Evolutionary conservation across 345 rosid species (phyloP), one percentile per base, ranked within the genome.

Genomic region (Limnanthes douglasii): DNA sequence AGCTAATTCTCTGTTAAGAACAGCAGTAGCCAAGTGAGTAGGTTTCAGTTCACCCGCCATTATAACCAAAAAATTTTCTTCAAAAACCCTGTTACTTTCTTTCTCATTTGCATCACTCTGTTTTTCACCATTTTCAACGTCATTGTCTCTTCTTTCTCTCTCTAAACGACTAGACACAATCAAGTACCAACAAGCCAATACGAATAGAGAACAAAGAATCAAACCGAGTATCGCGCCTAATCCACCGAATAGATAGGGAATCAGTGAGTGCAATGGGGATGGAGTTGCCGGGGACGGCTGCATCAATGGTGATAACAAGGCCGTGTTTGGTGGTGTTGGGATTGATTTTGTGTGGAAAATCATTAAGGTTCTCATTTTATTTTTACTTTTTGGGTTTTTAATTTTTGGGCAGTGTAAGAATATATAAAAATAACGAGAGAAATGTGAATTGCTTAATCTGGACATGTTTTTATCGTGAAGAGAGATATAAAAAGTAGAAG

Each of bases 111-210:
- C 23, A 37, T 58, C 64, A 5, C 19, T 28, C 38, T 47, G 50
- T 40, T 66, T 75, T 14, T 43, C 53, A 12, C 22, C 43, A 2
- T 31, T 50, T 0, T 22, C 30, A n/a, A n/a, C n/a, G n/a, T n/a
- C n/a, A n/a, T n/a, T n/a, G 28, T 68, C 90, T 5, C 50, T 36
- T 13, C 65, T 70, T 2, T 54, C 36, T 33, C 44, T 35, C 4
- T 58, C 61, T 1, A 52, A 47, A 7, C 38, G 48, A 11, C 59
- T 53, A 0, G 79, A 67, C 14, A 75, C 50, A 14, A 43, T 59
- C 86, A 75, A 75, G 64, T 75, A 75, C 0, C 86, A 79, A 52
- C 82, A 79, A 0, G 82, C 86, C n/a, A 79, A 66, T 11, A 79
- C 59, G 37, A 79, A 47, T 19, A 79, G 76, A 15, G 93, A 78